Evolutionary conservation across 2,329 filamentous ascomycete genomes (phyloP).

Genomic region (Xylariomycetidae sp.): DNA sequence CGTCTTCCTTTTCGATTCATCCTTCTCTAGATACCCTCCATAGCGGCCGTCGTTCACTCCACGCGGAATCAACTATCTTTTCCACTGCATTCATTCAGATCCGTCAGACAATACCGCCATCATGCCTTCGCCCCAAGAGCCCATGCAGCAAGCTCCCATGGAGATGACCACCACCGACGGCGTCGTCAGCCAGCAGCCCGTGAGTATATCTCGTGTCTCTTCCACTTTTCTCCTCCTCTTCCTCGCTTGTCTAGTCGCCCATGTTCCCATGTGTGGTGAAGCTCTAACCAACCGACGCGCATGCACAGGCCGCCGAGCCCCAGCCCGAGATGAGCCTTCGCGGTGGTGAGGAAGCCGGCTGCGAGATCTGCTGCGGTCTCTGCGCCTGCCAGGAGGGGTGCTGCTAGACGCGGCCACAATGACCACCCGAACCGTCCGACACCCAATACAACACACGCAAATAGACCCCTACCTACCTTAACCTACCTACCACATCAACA

Average conservation of each 20-base stretch:
- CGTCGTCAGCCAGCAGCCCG: slow-evolving; percentile 36
- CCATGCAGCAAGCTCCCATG: slow-evolving; percentile 39
- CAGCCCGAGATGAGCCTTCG: slow-evolving; percentile 37
- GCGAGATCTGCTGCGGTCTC: slow-evolving; percentile 40
- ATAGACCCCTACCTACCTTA: no score
- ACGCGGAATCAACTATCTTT: no score
- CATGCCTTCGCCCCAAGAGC: slow-evolving; percentile 36
- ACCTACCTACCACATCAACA: no score
- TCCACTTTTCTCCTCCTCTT: neutral
- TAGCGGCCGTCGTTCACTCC: no score
- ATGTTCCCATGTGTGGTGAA: no score
- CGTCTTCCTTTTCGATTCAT: no score
- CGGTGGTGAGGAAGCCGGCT: slow-evolving; percentile 40
- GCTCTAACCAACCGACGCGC: slow-evolving; percentile 3
- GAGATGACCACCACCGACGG: slow-evolving; percentile 28
- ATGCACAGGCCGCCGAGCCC: slow-evolving; percentile 30
- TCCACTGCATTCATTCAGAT: slow-evolving; percentile 2
- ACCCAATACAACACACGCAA: no score
- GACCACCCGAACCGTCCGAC: neutral
- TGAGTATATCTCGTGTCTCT: slow-evolving; percentile 20
- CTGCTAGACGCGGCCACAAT: slow-evolving; percentile 28
- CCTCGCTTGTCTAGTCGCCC: neutral
- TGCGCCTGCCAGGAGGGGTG: slow-evolving; percentile 38
- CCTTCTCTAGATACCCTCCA: no score
- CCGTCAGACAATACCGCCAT: slow-evolving; percentile 21